Evolutionary conservation across 208 protist genomes (phyloP), one percentile per base, ranked within the genome.

Genomic region (Tritrichomonas foetus): DNA sequence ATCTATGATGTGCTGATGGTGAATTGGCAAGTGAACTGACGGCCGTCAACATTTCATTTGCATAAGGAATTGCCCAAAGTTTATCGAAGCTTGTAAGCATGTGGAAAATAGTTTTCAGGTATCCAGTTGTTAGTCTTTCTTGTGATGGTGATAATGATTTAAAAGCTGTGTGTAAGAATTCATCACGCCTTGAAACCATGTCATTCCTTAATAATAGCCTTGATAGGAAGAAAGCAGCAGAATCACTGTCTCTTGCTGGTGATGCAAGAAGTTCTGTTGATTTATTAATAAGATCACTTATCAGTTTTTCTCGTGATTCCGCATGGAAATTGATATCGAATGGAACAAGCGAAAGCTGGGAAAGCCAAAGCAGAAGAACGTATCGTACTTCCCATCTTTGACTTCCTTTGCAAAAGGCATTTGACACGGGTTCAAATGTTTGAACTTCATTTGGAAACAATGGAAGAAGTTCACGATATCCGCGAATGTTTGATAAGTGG

Each of bases 401-500:
- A 30, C 33, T 89, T 27, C 57, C 47, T 30, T 89, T 25, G 47
- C 78, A 89, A 50, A 89, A 89, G 8, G 47, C 44, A 9, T 89
- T 89, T 53, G 78, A 53, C 33, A 89, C 78, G 33, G 78, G 78
- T 39, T 89, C 78, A 89, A 89, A 89, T 57, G 44, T 27, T 39
- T 89, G n/a, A 39, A 89, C 78, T 89, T 89, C 41, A 27, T 89
- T 89, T 20, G 78, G 78, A 30, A 89, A 89, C 11, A 89, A 39
- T 39, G 41, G 78, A 39, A 89, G 30, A 57, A 89, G 44, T 89
- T 89, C 78, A 39, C 78, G 41, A n/a, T 47, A 89, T 9, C 78
- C 78, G 39, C 78, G 78, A 89, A 89, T 89, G 9, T 89, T 89
- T 39, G 78, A 89, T 89, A 89, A 89, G 39, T 53, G 33, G 36